Evolutionary conservation across 805 yeast species (phyloP).

Genomic region (Candida nonsorbophila): DNA sequence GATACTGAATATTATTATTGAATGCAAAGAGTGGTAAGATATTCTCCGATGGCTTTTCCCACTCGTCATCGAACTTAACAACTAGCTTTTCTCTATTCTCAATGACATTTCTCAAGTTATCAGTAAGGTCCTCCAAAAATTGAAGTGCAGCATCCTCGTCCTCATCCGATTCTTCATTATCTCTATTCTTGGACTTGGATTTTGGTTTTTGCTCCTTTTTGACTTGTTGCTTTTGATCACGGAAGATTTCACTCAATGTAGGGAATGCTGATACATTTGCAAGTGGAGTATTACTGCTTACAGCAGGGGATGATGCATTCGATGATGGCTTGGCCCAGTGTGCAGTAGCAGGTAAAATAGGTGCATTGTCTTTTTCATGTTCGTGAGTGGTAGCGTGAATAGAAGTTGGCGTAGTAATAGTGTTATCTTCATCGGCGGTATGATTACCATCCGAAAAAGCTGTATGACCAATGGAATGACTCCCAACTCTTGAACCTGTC

Average conservation of each 20-base stretch:
- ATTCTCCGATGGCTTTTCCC: conserved; percentile 8
- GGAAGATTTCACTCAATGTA: conserved; percentile 45
- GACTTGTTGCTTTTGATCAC: conserved; percentile 28
- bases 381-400: background rate
- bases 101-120: conserved; percentile 32
- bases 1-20: conserved; percentile 20
- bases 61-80: conserved; percentile 24
- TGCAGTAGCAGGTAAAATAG: conserved; percentile 65
- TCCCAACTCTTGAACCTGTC: conserved; percentile 11
- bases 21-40: conserved; percentile 48
- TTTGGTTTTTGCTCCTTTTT: conserved; percentile 17
- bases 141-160: conserved; percentile 38
- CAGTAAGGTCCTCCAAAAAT: conserved; percentile 45
- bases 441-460: conserved; percentile 13
- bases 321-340: conserved; percentile 48
- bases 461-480: conserved; percentile 14
- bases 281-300: conserved; percentile 26
- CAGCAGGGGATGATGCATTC: conserved; percentile 29
- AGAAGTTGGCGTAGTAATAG: conserved; percentile 5
- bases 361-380: conserved; percentile 15
- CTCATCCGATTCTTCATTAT: conserved; percentile 46
- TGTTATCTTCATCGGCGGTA: conserved; percentile 9
- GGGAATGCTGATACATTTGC: conserved; percentile 55
- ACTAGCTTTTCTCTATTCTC: conserved; percentile 35
- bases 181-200: conserved; percentile 27